These are phyloP conservation scores for Stropharia rugosoannulata DNA, from an alignment of 768 basidiomycete species.

Conservation along the genomic window DNA sequence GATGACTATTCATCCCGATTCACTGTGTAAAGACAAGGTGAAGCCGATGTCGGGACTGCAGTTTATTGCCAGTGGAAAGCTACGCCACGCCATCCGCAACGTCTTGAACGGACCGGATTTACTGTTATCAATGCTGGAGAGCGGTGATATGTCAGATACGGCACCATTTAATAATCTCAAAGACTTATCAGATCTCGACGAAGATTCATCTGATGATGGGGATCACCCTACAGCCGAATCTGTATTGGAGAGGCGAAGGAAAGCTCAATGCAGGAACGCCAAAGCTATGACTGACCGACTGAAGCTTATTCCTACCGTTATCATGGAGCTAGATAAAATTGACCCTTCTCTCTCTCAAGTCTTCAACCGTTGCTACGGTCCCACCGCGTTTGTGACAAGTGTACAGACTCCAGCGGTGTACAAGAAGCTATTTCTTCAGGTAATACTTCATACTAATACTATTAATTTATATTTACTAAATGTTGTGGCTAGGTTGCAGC, in stretches of 20 bases:
- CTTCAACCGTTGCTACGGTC: neutral
- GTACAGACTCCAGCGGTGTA: neutral
- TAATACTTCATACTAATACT: neutral
- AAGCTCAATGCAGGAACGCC: no score
- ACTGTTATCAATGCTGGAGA: neutral
- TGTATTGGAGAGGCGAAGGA: no score
- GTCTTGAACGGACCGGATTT: neutral
- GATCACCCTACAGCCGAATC: no score
- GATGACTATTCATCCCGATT: conserved; percentile 9
- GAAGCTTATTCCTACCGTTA: neutral
- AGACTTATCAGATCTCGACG: no score
- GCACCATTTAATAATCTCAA: no score
- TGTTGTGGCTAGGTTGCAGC: neutral
- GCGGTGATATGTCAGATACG: no score
- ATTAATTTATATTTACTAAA: neutral
- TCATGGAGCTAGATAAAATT: neutral
- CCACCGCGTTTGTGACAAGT: neutral
- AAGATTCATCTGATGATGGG: no score
- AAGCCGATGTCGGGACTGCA: conserved; percentile 5
- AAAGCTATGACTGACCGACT: neutral
- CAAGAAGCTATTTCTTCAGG: neutral
- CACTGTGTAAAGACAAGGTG: neutral
- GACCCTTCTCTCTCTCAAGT: neutral
- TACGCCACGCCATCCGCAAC: neutral
- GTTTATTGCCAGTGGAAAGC: neutral